Percentiles rank a stretch among this genome's conserved stretches.
Conservation (phyloP, 2,329 filamentous ascomycete species). For the Fusarium tanahbumbuense region DNA sequence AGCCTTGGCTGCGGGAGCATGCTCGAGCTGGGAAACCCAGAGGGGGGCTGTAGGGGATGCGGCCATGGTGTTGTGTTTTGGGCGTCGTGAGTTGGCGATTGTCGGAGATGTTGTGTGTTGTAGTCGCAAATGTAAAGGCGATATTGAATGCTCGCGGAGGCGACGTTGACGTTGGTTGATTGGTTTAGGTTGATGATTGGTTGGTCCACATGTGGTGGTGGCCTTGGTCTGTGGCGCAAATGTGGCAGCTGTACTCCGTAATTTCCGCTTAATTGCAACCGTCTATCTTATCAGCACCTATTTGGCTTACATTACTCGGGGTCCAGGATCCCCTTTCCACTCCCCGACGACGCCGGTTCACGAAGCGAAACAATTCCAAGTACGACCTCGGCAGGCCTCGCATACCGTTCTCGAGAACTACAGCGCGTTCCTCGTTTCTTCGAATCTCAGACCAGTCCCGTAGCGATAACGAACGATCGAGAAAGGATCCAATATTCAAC, state of each 20-base stretch:
- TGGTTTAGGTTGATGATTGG: slow-evolving; percentile 11
- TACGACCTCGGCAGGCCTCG: slow-evolving; percentile 34
- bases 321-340: slow-evolving; percentile 45
- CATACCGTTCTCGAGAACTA: slow-evolving; percentile 9
- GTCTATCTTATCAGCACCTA: slow-evolving; percentile 41
- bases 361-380: slow-evolving; percentile 31
- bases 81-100: neutral
- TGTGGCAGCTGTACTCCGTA: slow-evolving; percentile 27
- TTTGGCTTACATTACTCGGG: slow-evolving; percentile 44
- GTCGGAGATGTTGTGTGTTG: neutral
- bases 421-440: neutral
- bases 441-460: neutral
- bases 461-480: slow-evolving; percentile 24
- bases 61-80: slow-evolving; percentile 33
- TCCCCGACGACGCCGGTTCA: slow-evolving; percentile 43
- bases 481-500: slow-evolving; percentile 35
- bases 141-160: slow-evolving; percentile 19
- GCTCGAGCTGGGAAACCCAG: slow-evolving; percentile 87
- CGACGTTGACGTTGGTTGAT: slow-evolving; percentile 31
- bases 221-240: slow-evolving; percentile 19
- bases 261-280: slow-evolving; percentile 47
- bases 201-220: slow-evolving; percentile 29
- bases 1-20: slow-evolving; percentile 72
- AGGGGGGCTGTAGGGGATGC: slow-evolving; percentile 63
- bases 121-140: slow-evolving; percentile 18